A percentile compares a stretch with the other conserved stretches of the same genome.
These are phyloP conservation scores for Fusarium subtropicale DNA, from an alignment of 2,329 filamentous ascomycete genomes.

Conservation along the genomic window DNA sequence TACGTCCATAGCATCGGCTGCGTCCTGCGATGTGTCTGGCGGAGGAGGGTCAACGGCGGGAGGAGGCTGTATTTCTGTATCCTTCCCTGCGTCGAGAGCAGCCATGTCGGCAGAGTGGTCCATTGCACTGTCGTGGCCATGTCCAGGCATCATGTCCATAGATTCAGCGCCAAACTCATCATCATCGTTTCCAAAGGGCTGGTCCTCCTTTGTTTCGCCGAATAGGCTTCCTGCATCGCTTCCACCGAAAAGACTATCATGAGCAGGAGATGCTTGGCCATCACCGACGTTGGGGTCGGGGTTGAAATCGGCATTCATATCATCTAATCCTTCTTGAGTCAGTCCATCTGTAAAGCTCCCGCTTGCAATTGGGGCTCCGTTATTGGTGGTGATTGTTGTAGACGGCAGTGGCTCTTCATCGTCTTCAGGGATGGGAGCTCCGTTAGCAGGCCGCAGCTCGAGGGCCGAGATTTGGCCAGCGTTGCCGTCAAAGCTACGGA, in stretches of 20 bases:
- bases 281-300: slow-evolving; percentile 52
- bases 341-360: slow-evolving; percentile 54
- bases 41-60: slow-evolving; percentile 41
- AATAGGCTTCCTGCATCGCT: slow-evolving; percentile 87
- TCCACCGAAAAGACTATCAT: slow-evolving; percentile 84
- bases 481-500: slow-evolving; percentile 79
- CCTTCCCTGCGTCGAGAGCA: slow-evolving; percentile 47
- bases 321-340: slow-evolving; percentile 29
- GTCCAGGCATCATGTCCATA: slow-evolving; percentile 67
- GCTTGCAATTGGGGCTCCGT: slow-evolving; percentile 69
- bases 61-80: slow-evolving; percentile 42
- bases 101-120: slow-evolving; percentile 59
- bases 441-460: slow-evolving; percentile 83
- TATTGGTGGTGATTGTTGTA: slow-evolving; percentile 82
- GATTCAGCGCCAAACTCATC: slow-evolving; percentile 80
- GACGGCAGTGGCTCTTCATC: slow-evolving; percentile 69
- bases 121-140: slow-evolving; percentile 56
- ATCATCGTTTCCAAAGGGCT: slow-evolving; percentile 82
- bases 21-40: slow-evolving; percentile 16
- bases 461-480: slow-evolving; percentile 89
- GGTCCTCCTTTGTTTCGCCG: slow-evolving; percentile 73
- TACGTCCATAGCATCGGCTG: slow-evolving; percentile 49
- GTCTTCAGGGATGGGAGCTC: slow-evolving; percentile 79
- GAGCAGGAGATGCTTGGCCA: slow-evolving; percentile 74
- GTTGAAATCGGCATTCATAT: slow-evolving; percentile 43